Evolutionary conservation across 2,329 filamentous ascomycete genomes (phyloP).

Genomic region (Nannizziopsis arthrosporioides): DNA sequence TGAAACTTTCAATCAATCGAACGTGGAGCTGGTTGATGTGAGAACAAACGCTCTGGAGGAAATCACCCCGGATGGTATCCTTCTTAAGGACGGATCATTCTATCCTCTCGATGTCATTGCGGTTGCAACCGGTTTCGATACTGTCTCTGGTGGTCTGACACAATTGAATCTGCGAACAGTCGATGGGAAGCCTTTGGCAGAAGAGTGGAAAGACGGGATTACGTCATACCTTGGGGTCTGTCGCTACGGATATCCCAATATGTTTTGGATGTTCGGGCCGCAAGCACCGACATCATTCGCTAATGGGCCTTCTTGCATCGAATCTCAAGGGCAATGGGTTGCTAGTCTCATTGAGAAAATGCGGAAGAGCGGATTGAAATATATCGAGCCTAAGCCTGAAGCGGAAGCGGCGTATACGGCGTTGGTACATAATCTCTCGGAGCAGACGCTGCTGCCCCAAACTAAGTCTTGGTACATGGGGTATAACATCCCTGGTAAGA

Average conservation of each 20-base stretch:
- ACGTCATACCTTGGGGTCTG: constrained; percentile 27
- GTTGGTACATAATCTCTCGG: constrained; percentile 35
- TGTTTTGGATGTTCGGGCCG: constrained; percentile 44
- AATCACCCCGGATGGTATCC: constrained; percentile 33
- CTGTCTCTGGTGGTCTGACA: constrained; percentile 28
- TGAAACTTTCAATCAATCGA: constrained; percentile 38
- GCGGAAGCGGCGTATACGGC: constrained; percentile 42
- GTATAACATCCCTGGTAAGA: constrained; percentile 44
- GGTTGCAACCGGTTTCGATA: constrained; percentile 34
- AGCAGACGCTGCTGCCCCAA: constrained; percentile 40
- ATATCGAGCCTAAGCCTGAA: constrained; percentile 41
- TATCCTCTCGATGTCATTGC: constrained; percentile 31
- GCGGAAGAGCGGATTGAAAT: constrained; percentile 36
- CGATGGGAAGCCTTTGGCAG: constrained; percentile 22
- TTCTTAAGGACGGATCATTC: constrained; percentile 27
- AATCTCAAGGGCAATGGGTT: constrained; percentile 48
- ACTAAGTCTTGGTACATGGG: constrained; percentile 47
- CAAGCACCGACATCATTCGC: constrained; percentile 46
- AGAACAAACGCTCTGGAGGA: constrained; percentile 33
- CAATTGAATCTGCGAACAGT: constrained; percentile 25
- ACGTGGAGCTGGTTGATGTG: constrained; percentile 39
- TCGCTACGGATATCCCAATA: constrained; percentile 34
- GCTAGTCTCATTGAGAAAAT: constrained; percentile 42
- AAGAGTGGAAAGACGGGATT: constrained; percentile 28
- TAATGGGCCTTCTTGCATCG: constrained; percentile 44